Evolutionary conservation across 768 basidiomycete species (phyloP).

Genomic region (Hydnum rufescens): DNA sequence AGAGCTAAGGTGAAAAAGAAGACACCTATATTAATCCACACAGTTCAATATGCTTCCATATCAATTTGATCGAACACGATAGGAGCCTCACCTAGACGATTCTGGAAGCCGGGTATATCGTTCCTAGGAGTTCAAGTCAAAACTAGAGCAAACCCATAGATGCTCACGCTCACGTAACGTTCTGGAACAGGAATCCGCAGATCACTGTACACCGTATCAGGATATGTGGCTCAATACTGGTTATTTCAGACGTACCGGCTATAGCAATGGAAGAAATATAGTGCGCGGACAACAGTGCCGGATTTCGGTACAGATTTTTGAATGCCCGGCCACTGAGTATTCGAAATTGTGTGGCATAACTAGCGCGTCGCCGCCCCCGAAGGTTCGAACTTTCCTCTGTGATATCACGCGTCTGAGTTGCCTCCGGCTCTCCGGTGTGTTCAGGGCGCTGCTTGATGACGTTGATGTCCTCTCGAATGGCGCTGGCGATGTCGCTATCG

Average conservation of each 20-base stretch:
- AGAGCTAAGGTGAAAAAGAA: conserved; percentile 97
- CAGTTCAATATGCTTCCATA: neutral
- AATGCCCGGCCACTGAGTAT: conserved; percentile 92
- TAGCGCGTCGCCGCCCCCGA: conserved; percentile 59
- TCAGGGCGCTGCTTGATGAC: conserved; percentile 17
- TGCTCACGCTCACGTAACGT: conserved; percentile 48
- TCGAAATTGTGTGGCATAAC: conserved; percentile 76
- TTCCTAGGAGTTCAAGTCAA: conserved; percentile 26
- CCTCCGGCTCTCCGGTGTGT: conserved; percentile 36
- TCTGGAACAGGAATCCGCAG: conserved; percentile 84
- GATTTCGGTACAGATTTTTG: conserved; percentile 94
- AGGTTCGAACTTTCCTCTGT: conserved; percentile 42
- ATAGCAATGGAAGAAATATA: conserved; percentile 69
- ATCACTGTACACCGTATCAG: conserved; percentile 32
- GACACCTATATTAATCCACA: conserved; percentile 30
- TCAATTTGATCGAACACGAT: neutral
- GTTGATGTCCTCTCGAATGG: conserved; percentile 42
- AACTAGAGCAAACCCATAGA: no score
- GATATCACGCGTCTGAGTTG: conserved; percentile 30
- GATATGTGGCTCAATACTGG: neutral
- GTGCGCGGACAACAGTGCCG: conserved; percentile 76
- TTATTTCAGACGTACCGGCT: conserved; percentile 38
- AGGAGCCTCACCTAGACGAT: conserved; percentile 45
- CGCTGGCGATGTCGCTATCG: conserved; percentile 40
- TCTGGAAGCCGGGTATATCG: conserved; percentile 96